Base-by-base conservation (phyloP, 148 eudicot species). In the Gaultheria prostrata region DNA sequence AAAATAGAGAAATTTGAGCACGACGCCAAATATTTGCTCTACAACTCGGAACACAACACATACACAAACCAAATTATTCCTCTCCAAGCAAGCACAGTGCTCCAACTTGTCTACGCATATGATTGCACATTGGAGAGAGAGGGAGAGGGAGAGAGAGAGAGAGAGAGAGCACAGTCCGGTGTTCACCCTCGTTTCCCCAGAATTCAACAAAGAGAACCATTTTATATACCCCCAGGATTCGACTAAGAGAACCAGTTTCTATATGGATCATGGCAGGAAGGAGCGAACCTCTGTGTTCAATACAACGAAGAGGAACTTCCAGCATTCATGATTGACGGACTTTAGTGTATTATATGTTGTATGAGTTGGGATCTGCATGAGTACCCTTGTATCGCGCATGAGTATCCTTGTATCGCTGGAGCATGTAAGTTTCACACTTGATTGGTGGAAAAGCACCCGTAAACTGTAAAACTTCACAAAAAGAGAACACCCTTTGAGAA, bases 361-460 rank as follows among this genome's bases (percentile, higher is more conserved):
- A 93, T 39, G 88, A 82, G 77, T 77, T 83, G 11, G 87, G 87
- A 50, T 90, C 90, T 9, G 90, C 89, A 56, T 94, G 98, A 12
- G 97, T 94, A 33, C 94, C 98, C 78, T 84, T 11, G 88, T 87
- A 53, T 91, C 91, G 8, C 43, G 90, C 90, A 57, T 96, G 98
- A 8, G 98, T 94, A 26, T 96, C 98, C 51, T 86, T 84, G 87
- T 96, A 96, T 35, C 95, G 89, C 84, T 94, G 93, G 85, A 91
- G 90, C 88, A 96, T 83, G 83, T 96, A 93, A 46, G 88, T 86
- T 69, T 76, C 87, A 80, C 91, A 93, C 85, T 84, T 90, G 80
- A 94, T 88, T 4, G 98, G 98, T 54, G 97, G 93, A 51, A 56
- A 35, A 82, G 35, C 11, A 56, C 26, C 28, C 1, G 69, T 18